Percentiles rank a stretch among this genome's conserved stretches.
Evolutionary conservation across 371 early-diverging fungal genomes (phyloP).

Genomic region (Sanchytrium tribonematis): DNA sequence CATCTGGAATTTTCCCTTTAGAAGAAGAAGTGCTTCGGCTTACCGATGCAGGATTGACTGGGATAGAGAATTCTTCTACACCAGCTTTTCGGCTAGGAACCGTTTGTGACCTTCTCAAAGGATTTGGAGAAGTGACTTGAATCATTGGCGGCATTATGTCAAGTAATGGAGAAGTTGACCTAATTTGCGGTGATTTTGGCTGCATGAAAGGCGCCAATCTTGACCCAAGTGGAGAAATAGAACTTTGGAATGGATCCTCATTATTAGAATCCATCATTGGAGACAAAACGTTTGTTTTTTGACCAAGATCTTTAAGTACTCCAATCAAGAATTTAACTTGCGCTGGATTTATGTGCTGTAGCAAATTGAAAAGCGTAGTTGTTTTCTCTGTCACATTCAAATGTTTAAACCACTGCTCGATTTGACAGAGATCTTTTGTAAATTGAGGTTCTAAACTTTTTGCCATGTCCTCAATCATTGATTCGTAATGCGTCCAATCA

Average conservation of each 20-base stretch:
- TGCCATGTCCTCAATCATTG: constrained; percentile 75
- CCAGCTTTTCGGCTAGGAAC: neutral
- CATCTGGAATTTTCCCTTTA: constrained; percentile 35
- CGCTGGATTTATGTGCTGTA: constrained; percentile 59
- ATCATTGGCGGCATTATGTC: neutral
- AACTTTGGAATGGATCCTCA: neutral
- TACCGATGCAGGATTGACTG: neutral
- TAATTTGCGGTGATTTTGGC: neutral
- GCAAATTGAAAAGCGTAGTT: constrained; percentile 53
- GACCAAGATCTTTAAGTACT: constrained; percentile 58
- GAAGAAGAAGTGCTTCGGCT: neutral
- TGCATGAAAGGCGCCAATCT: neutral
- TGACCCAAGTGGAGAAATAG: neutral
- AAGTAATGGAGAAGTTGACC: neutral
- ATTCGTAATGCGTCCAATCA: constrained; percentile 33
- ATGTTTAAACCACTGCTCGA: constrained; percentile 77
- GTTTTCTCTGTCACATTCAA: constrained; percentile 68
- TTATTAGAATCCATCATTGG: neutral
- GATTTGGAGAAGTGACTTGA: neutral
- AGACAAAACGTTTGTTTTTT: constrained; percentile 11
- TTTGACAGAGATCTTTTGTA: constrained; percentile 65
- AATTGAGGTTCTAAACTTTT: constrained; percentile 58
- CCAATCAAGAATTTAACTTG: constrained; percentile 73
- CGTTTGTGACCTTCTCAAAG: neutral
- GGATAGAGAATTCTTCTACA: neutral